Base-by-base conservation (phyloP, 305 asterid species). In the Fraxinus nigra region DNA sequence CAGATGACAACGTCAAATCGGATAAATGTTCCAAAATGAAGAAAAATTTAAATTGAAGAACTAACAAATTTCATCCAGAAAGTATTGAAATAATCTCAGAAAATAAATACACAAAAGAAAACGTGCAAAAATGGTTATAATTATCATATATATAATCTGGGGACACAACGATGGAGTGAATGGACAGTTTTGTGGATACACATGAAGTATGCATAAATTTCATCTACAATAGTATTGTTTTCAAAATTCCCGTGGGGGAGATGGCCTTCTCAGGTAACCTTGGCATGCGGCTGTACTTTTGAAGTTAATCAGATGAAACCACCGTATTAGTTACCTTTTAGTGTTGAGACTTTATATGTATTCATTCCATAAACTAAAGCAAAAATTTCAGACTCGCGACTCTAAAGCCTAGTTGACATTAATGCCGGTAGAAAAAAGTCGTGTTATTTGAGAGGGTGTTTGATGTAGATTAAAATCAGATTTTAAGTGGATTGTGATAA, bases 241-340 rank as follows among this genome's bases (percentile, higher is more conserved):
- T 5, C 30, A 54, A 54, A 32, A 16, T 4, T 5, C 11, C 16
- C 28, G 1, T 70, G 33, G 46, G 63, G 56, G 34, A 43, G 82
- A 54, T 54, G 65, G 65, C 65, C 78, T 28, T 69, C 35, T 70
- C 30, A 11, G 46, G 16, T 78, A 28, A 13, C 34, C 10, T 7
- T 28, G 72, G 73, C 56, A 46, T 59, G 40, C 70, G 14, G 35
- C 24, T 56, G 40, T 78, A 43, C 6, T 35, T 40, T 78, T 77
- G 18, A 76, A 76, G 46, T 48, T 20, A 56, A 14, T 35, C 59
- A 74, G 26, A 76, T 79, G 35, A 24, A 78, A 78, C 65, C 65
- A 3, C 69, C 59, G 35, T 76, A 6, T 11, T 20, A n/a, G 16
- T 4, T 81, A 48, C 34, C 35, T 24, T 38, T 46, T n/a, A 32